Percentiles rank a stretch among this genome's conserved stretches.
Conservation (phyloP, 2,329 filamentous ascomycete genomes). For the Cercospora sesami region DNA sequence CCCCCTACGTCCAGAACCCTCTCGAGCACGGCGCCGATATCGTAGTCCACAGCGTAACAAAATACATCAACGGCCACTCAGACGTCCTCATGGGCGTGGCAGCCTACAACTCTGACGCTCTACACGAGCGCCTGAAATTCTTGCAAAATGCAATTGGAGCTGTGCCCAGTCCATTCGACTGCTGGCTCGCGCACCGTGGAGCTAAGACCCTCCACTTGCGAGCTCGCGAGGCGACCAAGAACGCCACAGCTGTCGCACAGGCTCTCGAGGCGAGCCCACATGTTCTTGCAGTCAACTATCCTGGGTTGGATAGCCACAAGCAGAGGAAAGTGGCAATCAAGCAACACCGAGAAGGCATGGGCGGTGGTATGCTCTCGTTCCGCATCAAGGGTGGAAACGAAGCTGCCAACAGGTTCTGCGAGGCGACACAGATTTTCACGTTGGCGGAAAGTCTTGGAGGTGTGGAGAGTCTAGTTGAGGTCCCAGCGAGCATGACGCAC, state of each 20-base stretch:
- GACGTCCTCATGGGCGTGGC: conserved; percentile 98
- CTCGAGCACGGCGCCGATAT: conserved; percentile 94
- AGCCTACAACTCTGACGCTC: conserved; percentile 83
- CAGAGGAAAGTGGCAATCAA: conserved; percentile 80
- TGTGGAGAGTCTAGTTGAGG: conserved; percentile 86
- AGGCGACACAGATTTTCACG: conserved; percentile 84
- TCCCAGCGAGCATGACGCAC: conserved; percentile 96
- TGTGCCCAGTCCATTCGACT: conserved; percentile 91
- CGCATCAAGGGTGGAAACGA: conserved; percentile 81
- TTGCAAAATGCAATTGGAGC: conserved; percentile 97
- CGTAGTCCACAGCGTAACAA: conserved; percentile 94
- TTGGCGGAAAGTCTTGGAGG: conserved; percentile 90
- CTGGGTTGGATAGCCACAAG: conserved; percentile 82
- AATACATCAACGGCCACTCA: conserved; percentile 97
- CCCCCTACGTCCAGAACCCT: conserved; percentile 94
- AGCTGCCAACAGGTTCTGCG: conserved; percentile 90
- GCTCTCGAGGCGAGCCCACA: conserved; percentile 77
- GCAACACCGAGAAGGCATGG: conserved; percentile 92
- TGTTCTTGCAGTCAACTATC: conserved; percentile 92
- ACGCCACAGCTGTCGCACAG: conserved; percentile 74
- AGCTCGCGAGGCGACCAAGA: conserved; percentile 77
- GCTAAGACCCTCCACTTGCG: conserved; percentile 95
- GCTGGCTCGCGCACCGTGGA: conserved; percentile 95
- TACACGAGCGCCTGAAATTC: conserved; percentile 78
- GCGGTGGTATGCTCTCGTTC: conserved; percentile 97